These are phyloP conservation scores for Hibiscus syriacus DNA, from an alignment of 345 rosid species.

Conservation along the genomic window DNA sequence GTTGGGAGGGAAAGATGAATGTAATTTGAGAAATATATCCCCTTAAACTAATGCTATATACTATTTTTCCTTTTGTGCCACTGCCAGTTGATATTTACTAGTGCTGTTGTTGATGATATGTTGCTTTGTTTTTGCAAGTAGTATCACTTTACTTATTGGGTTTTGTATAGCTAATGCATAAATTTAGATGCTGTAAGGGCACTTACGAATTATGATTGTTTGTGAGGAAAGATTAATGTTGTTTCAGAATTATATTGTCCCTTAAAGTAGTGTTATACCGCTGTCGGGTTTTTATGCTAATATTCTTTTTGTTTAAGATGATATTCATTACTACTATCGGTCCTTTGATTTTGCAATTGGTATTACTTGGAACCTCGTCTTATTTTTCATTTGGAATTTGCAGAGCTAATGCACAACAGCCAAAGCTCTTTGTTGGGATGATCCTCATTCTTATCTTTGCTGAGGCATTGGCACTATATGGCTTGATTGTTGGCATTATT, in stretches of 20 bases:
- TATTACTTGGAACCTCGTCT: not conserved
- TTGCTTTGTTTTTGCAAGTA: no score
- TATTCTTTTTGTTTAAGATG: not conserved
- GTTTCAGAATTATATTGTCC: no score
- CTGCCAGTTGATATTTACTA: not conserved
- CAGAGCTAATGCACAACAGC: constrained; percentile 28
- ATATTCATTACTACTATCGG: not conserved
- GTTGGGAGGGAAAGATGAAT: not conserved
- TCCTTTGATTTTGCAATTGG: not conserved
- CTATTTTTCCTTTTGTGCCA: not conserved
- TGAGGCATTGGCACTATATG: constrained; percentile 86
- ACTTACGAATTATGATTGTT: no score
- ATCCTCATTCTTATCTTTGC: constrained; percentile 90
- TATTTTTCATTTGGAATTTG: not conserved
- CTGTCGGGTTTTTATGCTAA: not conserved
- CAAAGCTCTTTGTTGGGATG: constrained; percentile 90
- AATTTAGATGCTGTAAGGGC: no score
- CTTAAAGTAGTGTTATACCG: not conserved
- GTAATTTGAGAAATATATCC: not conserved
- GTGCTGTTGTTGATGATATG: not conserved
- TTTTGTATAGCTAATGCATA: no score
- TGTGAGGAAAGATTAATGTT: no score
- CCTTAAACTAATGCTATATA: not conserved
- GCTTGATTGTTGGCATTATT: constrained; percentile 88
- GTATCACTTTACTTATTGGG: no score